These are phyloP conservation scores for Umbelopsis sp. DNA, from an alignment of 371 early-diverging fungal species.

Conservation along the genomic window DNA sequence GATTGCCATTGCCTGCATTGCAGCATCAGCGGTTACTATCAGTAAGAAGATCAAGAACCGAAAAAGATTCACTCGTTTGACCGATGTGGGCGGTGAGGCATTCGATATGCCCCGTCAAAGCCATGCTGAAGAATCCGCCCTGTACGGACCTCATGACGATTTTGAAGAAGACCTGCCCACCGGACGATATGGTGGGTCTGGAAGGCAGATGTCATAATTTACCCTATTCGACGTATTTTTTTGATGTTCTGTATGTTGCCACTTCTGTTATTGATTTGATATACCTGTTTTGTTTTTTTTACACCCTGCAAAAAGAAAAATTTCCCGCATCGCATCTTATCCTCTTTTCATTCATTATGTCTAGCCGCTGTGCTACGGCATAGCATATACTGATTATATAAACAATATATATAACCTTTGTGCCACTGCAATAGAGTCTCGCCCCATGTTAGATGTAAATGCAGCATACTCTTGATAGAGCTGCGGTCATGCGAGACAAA, in stretches of 20 bases:
- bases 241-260: neutral
- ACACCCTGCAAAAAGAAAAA: too few species aligned
- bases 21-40: conserved; percentile 17
- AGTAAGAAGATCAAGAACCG: conserved; percentile 28
- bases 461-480: too few species aligned
- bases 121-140: conserved; percentile 21
- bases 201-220: conserved; percentile 21
- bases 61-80: conserved; percentile 23
- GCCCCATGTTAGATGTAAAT: too few species aligned
- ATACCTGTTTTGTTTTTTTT: too few species aligned
- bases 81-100: conserved; percentile 24
- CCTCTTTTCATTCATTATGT: too few species aligned
- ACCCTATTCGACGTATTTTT: neutral
- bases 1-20: conserved; percentile 27
- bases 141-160: neutral
- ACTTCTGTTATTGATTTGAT: neutral
- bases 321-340: too few species aligned
- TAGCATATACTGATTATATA: too few species aligned
- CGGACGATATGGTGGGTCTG: conserved; percentile 26
- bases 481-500: too few species aligned
- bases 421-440: too few species aligned
- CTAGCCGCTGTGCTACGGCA: too few species aligned
- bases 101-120: conserved; percentile 25
- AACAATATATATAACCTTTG: too few species aligned
- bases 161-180: conserved; percentile 22